These are phyloP conservation scores for Wakefieldia striispora DNA, from an alignment of 768 basidiomycete species.

Conservation along the genomic window DNA sequence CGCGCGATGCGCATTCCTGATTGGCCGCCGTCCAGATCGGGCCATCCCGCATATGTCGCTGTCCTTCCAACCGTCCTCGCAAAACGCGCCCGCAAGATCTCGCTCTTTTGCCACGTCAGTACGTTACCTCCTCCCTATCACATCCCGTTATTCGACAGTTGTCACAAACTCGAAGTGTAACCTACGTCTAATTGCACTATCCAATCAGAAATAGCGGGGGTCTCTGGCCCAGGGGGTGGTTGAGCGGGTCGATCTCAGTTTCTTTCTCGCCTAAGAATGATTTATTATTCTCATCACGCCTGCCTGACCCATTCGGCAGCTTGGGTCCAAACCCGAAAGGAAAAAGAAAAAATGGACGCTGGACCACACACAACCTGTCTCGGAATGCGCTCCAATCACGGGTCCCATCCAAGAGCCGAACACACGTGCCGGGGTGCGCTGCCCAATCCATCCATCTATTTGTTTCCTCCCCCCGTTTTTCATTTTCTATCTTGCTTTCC, in stretches of 20 bases:
- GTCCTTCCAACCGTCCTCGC: neutral
- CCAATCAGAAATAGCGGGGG: neutral
- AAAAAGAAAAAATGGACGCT: neutral
- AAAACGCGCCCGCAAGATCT: neutral
- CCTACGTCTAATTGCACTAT: slow-evolving; percentile 13
- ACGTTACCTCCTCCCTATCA: slow-evolving; percentile 10
- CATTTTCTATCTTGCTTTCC: neutral
- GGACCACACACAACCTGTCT: slow-evolving; percentile 3
- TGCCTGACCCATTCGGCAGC: slow-evolving; percentile 21
- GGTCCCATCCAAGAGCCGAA: slow-evolving; percentile 10
- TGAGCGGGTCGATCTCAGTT: slow-evolving; percentile 13
- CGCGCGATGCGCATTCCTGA: slow-evolving; percentile 13
- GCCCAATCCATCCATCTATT: neutral
- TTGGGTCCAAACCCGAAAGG: slow-evolving; percentile 3
- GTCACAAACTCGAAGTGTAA: slow-evolving; percentile 1
- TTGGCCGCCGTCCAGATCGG: slow-evolving; percentile 10
- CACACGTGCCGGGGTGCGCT: slow-evolving; percentile 1
- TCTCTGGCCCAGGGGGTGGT: neutral
- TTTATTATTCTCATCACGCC: slow-evolving; percentile 1
- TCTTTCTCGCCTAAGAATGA: slow-evolving; percentile 8
- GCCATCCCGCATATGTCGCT: neutral
- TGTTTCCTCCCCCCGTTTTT: neutral
- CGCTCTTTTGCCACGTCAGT: slow-evolving; percentile 6
- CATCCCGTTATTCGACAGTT: slow-evolving; percentile 7
- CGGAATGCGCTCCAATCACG: slow-evolving; percentile 1